Base-by-base conservation (phyloP, 805 yeast species). In the Starmera caribaea region DNA sequence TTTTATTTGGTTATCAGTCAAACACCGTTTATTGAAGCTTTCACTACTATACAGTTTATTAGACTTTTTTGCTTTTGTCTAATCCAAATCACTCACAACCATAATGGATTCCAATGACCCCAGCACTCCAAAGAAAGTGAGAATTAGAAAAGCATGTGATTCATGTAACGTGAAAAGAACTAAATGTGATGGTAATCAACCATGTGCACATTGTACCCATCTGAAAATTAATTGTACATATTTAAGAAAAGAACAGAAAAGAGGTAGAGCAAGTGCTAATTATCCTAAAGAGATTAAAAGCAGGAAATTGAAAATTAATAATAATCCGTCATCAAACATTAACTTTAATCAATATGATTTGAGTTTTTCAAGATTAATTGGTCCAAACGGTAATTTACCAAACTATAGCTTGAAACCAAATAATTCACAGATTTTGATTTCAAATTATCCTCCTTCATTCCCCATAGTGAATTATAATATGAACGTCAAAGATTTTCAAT, bases 121-220 rank as follows among this genome's bases (percentile, higher is more conserved):
- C 26, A 21, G 8, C 2, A 8, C 13, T 21, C 4, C 30, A 3
- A 49, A 45, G 32, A 51, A 48, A 41, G 39, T 40, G 4, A 48
- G 59, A 8, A 55, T 56, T 11, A 47, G 55, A 26, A 50, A 71
- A 34, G 75, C 75, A 1, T 71, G 76, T 46, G 76, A 71, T 46
- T 51, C 59, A 14, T 71, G 76, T 51, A 69, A 69, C 45, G 61
- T 60, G 38, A 61, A 64, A 38, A 55, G 75, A 41, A 66, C 73
- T 2, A 68, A 67, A 41, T 71, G 76, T 49, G 70, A 70, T 40
- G 76, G 76, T 3, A 58, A 54, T 16, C 45, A 45, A 5, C 76
- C 75, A 1, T 71, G 76, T 45, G 46, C 56, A 3, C 71, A 68
- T 41, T 71, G 76, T 41, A 15, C 44, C 1, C 59, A 57, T 37